These are phyloP conservation scores for Straminergon stramineum DNA, from an alignment of 225 moss, liverwort and hornwort genomes.

Conservation along the genomic window DNA sequence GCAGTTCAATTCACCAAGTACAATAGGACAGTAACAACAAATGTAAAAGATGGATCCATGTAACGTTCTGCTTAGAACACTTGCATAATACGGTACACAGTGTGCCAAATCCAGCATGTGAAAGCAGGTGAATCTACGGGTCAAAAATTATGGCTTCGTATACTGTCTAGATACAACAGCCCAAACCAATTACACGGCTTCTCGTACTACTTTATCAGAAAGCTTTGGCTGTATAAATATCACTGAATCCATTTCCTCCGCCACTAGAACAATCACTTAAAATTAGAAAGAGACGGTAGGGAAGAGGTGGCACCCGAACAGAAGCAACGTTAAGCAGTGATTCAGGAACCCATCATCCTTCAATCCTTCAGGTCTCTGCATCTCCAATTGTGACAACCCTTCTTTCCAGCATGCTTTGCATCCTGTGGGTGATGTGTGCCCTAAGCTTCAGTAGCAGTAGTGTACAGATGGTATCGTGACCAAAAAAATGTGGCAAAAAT, in stretches of 20 bases:
- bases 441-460: constrained; percentile 4
- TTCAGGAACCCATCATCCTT: background rate
- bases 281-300: background rate
- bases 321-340: background rate
- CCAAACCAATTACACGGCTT: background rate
- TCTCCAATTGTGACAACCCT: background rate
- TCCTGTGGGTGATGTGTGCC: constrained; percentile 1
- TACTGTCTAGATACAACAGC: constrained; percentile 1
- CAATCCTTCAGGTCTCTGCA: background rate
- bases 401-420: constrained; percentile 25
- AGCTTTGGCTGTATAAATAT: background rate
- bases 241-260: background rate
- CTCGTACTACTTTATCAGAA: background rate
- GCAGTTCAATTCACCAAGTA: background rate
- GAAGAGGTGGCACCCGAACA: background rate
- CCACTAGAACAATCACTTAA: background rate
- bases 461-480: constrained; percentile 20
- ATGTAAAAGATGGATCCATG: background rate
- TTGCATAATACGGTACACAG: constrained; percentile 13
- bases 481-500: constrained; percentile 5
- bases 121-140: background rate
- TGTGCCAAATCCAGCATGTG: background rate
- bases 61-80: background rate
- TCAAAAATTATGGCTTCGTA: constrained; percentile 12
- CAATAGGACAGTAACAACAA: background rate